These are phyloP conservation scores for Tolypocladium cylindrosporum DNA, from an alignment of 2,329 filamentous ascomycete species.

Conservation along the genomic window DNA sequence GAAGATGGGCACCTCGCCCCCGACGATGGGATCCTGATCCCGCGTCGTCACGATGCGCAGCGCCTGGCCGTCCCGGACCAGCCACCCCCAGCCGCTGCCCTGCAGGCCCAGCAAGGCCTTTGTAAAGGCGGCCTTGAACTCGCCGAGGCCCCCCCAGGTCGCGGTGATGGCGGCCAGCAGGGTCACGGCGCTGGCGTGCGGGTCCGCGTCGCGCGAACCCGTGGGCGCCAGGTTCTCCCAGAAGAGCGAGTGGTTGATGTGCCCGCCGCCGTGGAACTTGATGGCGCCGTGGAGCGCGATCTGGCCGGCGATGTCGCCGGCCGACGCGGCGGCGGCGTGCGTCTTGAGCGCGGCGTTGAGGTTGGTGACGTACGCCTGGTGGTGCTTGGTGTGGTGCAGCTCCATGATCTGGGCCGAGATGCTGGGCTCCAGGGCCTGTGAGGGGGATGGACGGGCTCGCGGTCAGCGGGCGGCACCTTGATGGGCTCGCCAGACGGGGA, in stretches of 20 bases:
- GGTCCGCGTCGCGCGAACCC: conserved; percentile 44
- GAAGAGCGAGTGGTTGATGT: conserved; percentile 89
- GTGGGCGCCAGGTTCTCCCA: conserved; percentile 72
- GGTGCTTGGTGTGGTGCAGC: conserved; percentile 70
- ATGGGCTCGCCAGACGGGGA: not conserved
- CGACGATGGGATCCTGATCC: conserved; percentile 69
- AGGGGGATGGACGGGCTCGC: not conserved
- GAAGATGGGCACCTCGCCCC: conserved; percentile 56
- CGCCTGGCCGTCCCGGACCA: conserved; percentile 53
- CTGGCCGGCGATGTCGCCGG: conserved; percentile 51
- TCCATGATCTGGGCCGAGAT: conserved; percentile 75
- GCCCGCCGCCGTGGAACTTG: conserved; percentile 84
- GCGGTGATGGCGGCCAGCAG: conserved; percentile 51
- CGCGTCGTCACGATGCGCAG: conserved; percentile 72
- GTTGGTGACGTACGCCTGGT: conserved; percentile 69
- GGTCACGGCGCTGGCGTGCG: conserved; percentile 39
- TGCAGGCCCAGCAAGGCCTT: conserved; percentile 60
- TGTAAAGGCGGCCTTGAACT: conserved; percentile 57
- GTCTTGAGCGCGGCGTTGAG: conserved; percentile 57
- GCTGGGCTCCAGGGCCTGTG: conserved; percentile 58
- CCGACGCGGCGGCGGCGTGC: conserved; percentile 44
- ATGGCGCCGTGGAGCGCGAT: conserved; percentile 60
- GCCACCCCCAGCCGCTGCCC: conserved; percentile 83
- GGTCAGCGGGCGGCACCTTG: conserved; percentile 1
- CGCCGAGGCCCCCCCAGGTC: conserved; percentile 58